Percentiles rank a stretch among this genome's conserved stretches.
These are phyloP conservation scores for Sporothrix mexicana DNA, from an alignment of 2,329 filamentous ascomycete genomes.

Conservation along the genomic window DNA sequence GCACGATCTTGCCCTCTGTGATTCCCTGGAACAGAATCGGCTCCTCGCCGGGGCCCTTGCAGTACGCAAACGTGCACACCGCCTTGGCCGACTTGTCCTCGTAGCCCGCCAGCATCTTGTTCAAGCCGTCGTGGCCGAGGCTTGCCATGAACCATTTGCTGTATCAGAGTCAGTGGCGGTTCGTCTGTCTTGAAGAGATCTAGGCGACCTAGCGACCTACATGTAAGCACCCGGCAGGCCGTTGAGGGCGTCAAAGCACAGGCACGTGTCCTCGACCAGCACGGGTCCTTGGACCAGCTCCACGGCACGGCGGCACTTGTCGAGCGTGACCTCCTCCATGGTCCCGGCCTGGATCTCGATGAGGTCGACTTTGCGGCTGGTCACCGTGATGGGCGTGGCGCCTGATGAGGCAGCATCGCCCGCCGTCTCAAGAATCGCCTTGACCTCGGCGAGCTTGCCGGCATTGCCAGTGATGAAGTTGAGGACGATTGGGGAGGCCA, in stretches of 20 bases:
- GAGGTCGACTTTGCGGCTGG: conserved; percentile 77
- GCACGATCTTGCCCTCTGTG: conserved; percentile 84
- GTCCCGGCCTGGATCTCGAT: conserved; percentile 91
- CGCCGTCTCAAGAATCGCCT: conserved; percentile 77
- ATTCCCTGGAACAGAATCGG: conserved; percentile 90
- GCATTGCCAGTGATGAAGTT: conserved; percentile 98
- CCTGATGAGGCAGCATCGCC: conserved; percentile 46
- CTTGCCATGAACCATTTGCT: conserved; percentile 94
- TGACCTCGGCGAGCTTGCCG: conserved; percentile 90
- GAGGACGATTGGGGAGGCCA: conserved; percentile 56
- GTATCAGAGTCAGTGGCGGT: too few relatives aligned
- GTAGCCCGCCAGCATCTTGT: conserved; percentile 88
- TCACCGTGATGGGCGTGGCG: conserved; percentile 64
- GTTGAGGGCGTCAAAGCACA: conserved; percentile 88
- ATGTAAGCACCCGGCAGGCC: conserved; percentile 97
- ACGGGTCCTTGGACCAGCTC: conserved; percentile 80
- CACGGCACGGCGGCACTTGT: conserved; percentile 85
- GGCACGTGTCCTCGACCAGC: conserved; percentile 91
- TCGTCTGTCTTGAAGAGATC: too few relatives aligned
- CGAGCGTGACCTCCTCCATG: conserved; percentile 86
- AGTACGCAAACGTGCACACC: conserved; percentile 95
- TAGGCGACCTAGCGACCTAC: conserved; percentile 65
- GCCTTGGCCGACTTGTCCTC: conserved; percentile 90
- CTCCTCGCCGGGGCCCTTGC: conserved; percentile 79
- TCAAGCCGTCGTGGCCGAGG: conserved; percentile 82